A percentile compares a stretch with the other conserved stretches of the same genome.
phyloP scores from a whole-genome alignment of 371 early-diverging fungal species.

The Paraphysoderma sedebokerense region DNA sequence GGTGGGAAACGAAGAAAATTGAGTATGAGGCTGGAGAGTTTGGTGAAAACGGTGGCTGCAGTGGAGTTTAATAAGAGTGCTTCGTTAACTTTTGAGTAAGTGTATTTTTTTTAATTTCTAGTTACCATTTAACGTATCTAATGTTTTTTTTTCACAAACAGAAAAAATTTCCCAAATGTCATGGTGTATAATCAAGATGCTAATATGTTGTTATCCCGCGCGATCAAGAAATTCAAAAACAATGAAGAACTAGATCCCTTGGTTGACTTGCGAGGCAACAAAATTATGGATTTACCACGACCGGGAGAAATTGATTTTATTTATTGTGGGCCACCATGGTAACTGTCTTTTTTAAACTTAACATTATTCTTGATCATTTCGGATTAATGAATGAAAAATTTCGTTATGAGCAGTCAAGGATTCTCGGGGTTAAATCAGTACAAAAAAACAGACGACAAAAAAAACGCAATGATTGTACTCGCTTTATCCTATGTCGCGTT shows the following conservation, averaged over 20 bases:
- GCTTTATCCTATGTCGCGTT: slow-evolving; percentile 40
- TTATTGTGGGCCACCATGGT: slow-evolving; percentile 48
- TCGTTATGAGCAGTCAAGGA: too few relatives aligned
- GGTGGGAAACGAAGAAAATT: too few relatives aligned
- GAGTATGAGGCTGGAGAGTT: slow-evolving; percentile 16
- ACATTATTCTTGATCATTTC: too few relatives aligned
- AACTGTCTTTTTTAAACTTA: too few relatives aligned
- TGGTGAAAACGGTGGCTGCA: slow-evolving; percentile 30
- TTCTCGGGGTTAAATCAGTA: slow-evolving; percentile 34
- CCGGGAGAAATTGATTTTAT: slow-evolving; percentile 40
- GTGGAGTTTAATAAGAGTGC: slow-evolving; percentile 35
- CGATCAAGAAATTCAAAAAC: slow-evolving; percentile 19
- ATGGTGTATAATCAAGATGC: slow-evolving; percentile 35
- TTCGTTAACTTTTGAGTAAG: slow-evolving; percentile 25
- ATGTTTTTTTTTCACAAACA: too few relatives aligned
- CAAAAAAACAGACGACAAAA: slow-evolving; percentile 34
- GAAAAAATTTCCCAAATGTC: slow-evolving; percentile 31
- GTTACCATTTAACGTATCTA: neutral
- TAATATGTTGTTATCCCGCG: slow-evolving; percentile 29
- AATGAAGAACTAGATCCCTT: slow-evolving; percentile 4
- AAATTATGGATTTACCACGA: slow-evolving; percentile 24
- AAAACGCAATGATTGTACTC: slow-evolving; percentile 36
- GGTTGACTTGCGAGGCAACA: slow-evolving; percentile 16
- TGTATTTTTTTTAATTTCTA: neutral
- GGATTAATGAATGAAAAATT: too few relatives aligned